These are phyloP conservation scores for Microdochium bolleyi DNA, from an alignment of 2,329 filamentous ascomycete genomes.

Conservation along the genomic window DNA sequence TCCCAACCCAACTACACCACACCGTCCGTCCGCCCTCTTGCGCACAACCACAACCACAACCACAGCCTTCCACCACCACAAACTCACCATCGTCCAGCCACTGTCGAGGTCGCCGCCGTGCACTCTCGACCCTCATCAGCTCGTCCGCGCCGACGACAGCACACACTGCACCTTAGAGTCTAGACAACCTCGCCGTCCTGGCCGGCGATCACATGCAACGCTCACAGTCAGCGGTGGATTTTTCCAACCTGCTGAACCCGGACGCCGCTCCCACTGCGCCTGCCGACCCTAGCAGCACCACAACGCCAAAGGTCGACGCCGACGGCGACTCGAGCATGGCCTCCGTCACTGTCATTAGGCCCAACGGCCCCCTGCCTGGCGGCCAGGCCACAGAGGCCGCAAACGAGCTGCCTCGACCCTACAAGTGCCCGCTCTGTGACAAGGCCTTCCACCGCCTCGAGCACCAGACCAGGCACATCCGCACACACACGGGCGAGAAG, in stretches of 20 bases:
- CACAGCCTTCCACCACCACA: too few relatives aligned
- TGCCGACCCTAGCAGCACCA: conserved; percentile 20
- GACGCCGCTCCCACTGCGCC: conserved; percentile 27
- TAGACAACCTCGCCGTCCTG: conserved; percentile 17
- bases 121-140: not conserved
- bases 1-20: conserved; percentile 4
- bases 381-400: conserved; percentile 52
- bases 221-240: conserved; percentile 65
- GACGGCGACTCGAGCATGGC: conserved; percentile 40
- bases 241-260: conserved; percentile 68
- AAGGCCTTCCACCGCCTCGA: conserved; percentile 98
- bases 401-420: conserved; percentile 80
- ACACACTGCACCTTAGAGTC: conserved; percentile 5
- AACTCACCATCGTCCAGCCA: not conserved
- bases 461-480: conserved; percentile 85
- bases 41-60: not conserved
- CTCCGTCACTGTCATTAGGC: conserved; percentile 48
- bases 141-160: conserved; percentile 6
- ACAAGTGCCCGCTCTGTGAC: conserved; percentile 97
- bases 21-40: conserved; percentile 1
- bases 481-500: conserved; percentile 97
- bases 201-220: conserved; percentile 63
- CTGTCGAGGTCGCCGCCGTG: not conserved
- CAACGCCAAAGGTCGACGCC: conserved; percentile 15
- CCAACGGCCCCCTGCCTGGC: conserved; percentile 54